Percentiles rank a stretch among this genome's conserved stretches.
These are phyloP conservation scores for Colletotrichum salicis DNA, from an alignment of 2,329 filamentous ascomycete species.

Conservation along the genomic window DNA sequence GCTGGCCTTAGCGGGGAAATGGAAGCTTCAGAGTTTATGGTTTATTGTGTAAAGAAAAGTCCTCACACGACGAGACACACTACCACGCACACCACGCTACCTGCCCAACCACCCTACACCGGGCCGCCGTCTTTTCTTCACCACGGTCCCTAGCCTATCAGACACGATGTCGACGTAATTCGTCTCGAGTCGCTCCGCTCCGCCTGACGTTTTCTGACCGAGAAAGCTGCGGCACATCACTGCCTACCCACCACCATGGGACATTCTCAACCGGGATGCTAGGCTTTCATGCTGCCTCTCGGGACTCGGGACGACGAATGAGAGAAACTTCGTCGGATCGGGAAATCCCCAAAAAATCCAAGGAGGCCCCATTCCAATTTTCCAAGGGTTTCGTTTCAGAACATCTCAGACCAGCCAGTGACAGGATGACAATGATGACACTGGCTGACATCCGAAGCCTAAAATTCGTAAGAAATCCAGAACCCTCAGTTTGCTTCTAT, in stretches of 20 bases:
- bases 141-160: background rate
- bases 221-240: background rate
- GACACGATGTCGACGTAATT: slow-evolving; percentile 11
- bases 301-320: background rate
- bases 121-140: background rate
- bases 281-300: background rate
- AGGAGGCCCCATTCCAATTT: background rate
- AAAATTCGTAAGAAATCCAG: background rate
- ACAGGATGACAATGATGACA: slow-evolving; percentile 4
- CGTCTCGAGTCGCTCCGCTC: slow-evolving; percentile 15
- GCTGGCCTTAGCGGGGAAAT: background rate
- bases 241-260: slow-evolving; percentile 3
- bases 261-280: background rate
- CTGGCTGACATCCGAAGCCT: background rate
- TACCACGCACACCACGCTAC: background rate
- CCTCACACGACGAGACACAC: background rate
- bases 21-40: background rate
- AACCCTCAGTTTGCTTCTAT: background rate
- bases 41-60: too few species aligned
- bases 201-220: slow-evolving; percentile 17
- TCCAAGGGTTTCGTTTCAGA: slow-evolving; percentile 1
- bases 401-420: slow-evolving; percentile 1
- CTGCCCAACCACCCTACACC: background rate
- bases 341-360: background rate
- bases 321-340: slow-evolving; percentile 2